Percentiles rank a stretch among this genome's conserved stretches.
phyloP scores from a whole-genome alignment of 371 early-diverging fungal species.

The Mortierella sp. region DNA sequence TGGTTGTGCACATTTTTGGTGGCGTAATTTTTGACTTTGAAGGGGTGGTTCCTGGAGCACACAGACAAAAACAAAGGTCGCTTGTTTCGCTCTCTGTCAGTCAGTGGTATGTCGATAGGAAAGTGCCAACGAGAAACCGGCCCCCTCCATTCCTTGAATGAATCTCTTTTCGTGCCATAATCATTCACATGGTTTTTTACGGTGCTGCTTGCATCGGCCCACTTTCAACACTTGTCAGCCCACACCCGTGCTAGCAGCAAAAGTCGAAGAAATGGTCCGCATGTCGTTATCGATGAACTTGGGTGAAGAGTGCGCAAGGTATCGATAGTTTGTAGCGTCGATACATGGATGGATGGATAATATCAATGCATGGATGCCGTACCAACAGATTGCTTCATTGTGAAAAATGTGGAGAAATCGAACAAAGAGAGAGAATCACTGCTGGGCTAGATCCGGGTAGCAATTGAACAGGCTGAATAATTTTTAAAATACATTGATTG shows the following conservation, averaged over 20 bases:
- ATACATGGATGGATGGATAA: neutral
- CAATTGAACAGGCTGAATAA: neutral
- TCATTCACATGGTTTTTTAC: no score
- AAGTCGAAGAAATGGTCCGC: no score
- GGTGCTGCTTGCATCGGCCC: no score
- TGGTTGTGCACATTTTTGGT: neutral
- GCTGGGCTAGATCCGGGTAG: neutral
- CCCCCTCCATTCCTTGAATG: neutral
- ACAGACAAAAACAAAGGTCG: neutral
- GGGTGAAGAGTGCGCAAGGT: neutral
- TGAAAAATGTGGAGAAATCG: neutral
- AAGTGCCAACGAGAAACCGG: neutral
- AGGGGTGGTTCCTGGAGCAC: neutral
- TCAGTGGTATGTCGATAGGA: no score
- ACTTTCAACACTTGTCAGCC: no score
- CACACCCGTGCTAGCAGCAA: no score
- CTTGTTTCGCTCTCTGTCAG: no score
- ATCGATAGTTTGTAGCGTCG: neutral
- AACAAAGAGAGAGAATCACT: neutral
- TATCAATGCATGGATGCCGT: neutral
- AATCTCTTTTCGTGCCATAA: neutral
- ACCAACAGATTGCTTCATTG: constrained; percentile 4
- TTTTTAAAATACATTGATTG: no score
- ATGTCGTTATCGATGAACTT: neutral
- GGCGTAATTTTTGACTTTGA: neutral